These are phyloP conservation scores for Arbutus unedo DNA, from an alignment of 148 eudicot genomes.

Conservation along the genomic window DNA sequence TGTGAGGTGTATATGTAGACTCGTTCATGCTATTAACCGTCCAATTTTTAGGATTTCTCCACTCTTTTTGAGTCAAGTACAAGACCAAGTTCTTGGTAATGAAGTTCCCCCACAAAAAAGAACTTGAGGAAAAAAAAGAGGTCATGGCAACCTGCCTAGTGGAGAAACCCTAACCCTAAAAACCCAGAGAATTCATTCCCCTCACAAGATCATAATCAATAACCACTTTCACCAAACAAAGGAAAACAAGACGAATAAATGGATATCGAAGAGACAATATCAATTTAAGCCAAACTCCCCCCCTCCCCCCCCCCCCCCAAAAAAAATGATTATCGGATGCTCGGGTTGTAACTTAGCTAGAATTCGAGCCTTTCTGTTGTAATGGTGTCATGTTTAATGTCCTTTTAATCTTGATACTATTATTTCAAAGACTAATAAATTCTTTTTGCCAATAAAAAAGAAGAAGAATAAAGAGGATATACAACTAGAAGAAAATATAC, in stretches of 20 bases:
- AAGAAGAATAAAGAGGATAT: not conserved
- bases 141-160: not conserved
- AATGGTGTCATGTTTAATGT: too few relatives aligned
- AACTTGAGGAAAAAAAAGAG: not conserved
- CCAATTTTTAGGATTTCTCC: not conserved
- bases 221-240: slow-evolving; percentile 11
- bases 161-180: slow-evolving; percentile 18
- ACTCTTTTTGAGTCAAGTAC: not conserved
- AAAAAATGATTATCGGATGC: too few relatives aligned
- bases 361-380: too few relatives aligned
- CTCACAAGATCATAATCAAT: not conserved
- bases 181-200: not conserved
- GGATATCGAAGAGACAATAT: too few relatives aligned
- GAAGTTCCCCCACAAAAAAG: not conserved
- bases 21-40: not conserved
- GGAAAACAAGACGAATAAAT: not conserved
- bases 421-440: too few relatives aligned
- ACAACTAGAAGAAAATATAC: not conserved
- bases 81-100: not conserved
- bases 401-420: too few relatives aligned
- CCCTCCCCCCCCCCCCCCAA: too few relatives aligned
- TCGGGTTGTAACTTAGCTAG: too few relatives aligned
- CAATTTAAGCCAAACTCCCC: not conserved
- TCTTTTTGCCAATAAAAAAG: too few relatives aligned
- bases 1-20: too few relatives aligned